phyloP scores from a whole-genome alignment of 495 filamentous ascomycete genomes.

The Lichenothelia convexa region DNA sequence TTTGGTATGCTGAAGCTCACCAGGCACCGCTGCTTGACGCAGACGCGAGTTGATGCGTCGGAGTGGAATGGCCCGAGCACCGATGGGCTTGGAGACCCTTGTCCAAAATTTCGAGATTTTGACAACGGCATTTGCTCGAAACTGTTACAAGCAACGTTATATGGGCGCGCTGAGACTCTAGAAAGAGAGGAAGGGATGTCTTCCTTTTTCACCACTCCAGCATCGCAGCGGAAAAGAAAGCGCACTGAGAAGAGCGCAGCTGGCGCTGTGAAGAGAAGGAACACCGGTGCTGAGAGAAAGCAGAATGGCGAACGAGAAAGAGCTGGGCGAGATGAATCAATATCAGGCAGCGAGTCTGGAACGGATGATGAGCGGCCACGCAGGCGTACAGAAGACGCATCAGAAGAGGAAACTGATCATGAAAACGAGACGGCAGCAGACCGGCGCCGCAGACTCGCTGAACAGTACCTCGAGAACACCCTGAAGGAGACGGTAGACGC shows the following conservation, averaged over 20 bases:
- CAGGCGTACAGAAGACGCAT: conserved; percentile 17
- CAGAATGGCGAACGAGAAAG: conserved; percentile 16
- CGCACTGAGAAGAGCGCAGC: conserved; percentile 11
- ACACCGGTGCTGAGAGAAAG: conserved; percentile 9
- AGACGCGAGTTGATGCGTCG: not conserved
- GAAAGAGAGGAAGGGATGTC: conserved; percentile 20
- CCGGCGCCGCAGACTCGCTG: conserved; percentile 69
- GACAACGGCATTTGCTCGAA: no score
- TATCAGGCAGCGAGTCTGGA: conserved; percentile 74
- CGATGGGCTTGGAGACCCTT: no score
- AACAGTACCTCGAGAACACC: conserved; percentile 84
- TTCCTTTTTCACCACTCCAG: conserved; percentile 25
- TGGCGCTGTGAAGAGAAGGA: conserved; percentile 8
- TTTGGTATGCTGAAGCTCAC: not conserved
- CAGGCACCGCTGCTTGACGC: not conserved
- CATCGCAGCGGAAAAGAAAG: conserved; percentile 25
- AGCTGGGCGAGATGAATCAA: conserved; percentile 34
- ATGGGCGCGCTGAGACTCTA: no score
- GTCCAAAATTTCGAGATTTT: no score
- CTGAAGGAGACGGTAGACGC: conserved; percentile 57
- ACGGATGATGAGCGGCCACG: conserved; percentile 29
- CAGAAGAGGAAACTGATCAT: conserved; percentile 29
- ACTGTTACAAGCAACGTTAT: no score
- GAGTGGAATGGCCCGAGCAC: no score
- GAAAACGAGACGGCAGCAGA: conserved; percentile 75